phyloP scores from a whole-genome alignment of 345 rosid genomes.

The Brassica rapa region DNA sequence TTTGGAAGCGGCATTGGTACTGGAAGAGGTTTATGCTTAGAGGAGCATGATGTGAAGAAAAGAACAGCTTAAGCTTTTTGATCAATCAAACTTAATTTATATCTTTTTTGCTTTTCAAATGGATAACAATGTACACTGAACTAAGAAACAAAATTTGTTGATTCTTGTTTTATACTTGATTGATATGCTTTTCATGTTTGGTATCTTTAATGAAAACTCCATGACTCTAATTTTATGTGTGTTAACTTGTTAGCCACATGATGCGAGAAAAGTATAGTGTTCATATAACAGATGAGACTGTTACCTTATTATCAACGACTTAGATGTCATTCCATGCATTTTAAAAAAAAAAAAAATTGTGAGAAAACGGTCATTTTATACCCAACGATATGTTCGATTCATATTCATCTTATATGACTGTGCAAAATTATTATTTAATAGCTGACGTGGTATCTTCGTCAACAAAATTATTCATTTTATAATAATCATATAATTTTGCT shows the following conservation, averaged over 20 bases:
- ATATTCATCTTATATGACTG: too few species aligned
- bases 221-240: background rate
- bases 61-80: conserved; percentile 23
- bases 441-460: too few species aligned
- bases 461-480: too few species aligned
- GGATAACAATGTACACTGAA: background rate
- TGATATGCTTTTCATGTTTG: conserved; percentile 19
- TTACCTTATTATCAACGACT: background rate
- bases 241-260: background rate
- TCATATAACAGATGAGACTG: background rate
- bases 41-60: conserved; percentile 32
- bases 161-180: conserved; percentile 11
- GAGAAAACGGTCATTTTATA: too few species aligned
- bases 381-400: too few species aligned
- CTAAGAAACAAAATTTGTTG: conserved; percentile 15
- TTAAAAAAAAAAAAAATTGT: too few species aligned
- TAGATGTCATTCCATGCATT: background rate
- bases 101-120: background rate
- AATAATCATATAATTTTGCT: too few species aligned
- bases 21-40: conserved; percentile 43
- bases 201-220: background rate
- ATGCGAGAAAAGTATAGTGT: background rate
- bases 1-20: conserved; percentile 49
- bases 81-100: background rate
- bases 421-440: too few species aligned